phyloP scores from a whole-genome alignment of 208 protist species.

The Wallacemonas collosoma region DNA sequence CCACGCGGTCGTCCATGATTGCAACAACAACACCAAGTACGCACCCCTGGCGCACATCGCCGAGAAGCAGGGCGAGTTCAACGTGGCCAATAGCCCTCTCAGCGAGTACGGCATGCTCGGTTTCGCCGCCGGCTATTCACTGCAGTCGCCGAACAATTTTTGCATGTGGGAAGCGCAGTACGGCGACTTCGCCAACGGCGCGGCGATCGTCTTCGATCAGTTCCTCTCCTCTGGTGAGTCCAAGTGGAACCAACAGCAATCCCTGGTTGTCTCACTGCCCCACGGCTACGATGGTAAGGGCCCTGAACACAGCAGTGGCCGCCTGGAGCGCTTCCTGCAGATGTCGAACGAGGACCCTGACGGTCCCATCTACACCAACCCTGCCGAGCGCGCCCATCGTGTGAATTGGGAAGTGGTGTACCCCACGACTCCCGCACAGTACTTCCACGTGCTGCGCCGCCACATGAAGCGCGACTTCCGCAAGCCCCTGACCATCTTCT shows the following conservation, averaged over 20 bases:
- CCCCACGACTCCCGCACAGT: constrained; percentile 97
- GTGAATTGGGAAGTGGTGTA: constrained; percentile 93
- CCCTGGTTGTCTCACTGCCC: constrained; percentile 97
- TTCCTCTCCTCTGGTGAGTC: constrained; percentile 94
- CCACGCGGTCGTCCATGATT: constrained; percentile 96
- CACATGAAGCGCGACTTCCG: constrained; percentile 98
- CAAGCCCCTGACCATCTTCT: constrained; percentile 97
- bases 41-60: constrained; percentile 78
- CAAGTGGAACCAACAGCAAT: constrained; percentile 98
- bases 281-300: constrained; percentile 98
- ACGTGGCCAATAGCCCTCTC: constrained; percentile 94
- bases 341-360: constrained; percentile 93
- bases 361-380: constrained; percentile 66
- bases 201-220: constrained; percentile 99
- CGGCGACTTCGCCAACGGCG: constrained; percentile 98
- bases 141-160: constrained; percentile 94
- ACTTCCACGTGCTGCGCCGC: constrained; percentile 98
- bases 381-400: constrained; percentile 67
- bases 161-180: constrained; percentile 99
- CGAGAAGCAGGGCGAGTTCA: constrained; percentile 77
- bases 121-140: constrained; percentile 96
- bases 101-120: constrained; percentile 98
- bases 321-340: constrained; percentile 98
- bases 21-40: constrained; percentile 77
- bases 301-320: constrained; percentile 97